phyloP scores from a whole-genome alignment of 495 filamentous ascomycete species.

The Pseudoneurospora amorphoporcata region DNA sequence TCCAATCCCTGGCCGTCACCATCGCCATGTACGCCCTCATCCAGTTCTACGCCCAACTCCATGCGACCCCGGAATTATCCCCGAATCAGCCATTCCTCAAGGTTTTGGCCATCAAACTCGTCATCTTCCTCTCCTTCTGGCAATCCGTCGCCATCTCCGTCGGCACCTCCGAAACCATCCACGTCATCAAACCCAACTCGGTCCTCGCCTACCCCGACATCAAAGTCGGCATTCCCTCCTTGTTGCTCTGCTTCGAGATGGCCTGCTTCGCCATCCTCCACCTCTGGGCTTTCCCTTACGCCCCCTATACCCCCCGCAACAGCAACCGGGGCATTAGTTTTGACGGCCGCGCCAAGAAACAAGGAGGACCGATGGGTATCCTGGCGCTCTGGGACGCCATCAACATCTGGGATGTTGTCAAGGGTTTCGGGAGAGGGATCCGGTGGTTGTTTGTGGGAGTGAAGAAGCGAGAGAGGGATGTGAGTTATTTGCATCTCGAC shows the following conservation, averaged over 20 bases:
- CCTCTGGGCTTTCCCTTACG: conserved; percentile 71
- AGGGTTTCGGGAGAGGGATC: conserved; percentile 64
- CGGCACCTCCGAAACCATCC: conserved; percentile 45
- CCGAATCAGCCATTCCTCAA: conserved; percentile 71
- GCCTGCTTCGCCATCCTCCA: conserved; percentile 70
- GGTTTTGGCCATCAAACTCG: conserved; percentile 79
- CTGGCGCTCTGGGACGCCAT: conserved; percentile 58
- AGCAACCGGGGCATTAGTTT: conserved; percentile 32
- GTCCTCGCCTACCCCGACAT: conserved; percentile 61
- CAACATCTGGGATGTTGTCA: conserved; percentile 77
- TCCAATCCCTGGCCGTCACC: conserved; percentile 63
- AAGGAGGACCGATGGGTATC: conserved; percentile 53
- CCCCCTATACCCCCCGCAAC: conserved; percentile 12
- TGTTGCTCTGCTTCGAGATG: conserved; percentile 84
- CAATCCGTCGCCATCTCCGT: conserved; percentile 65
- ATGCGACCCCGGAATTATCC: conserved; percentile 47
- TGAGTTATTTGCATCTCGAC: conserved; percentile 23
- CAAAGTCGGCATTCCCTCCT: conserved; percentile 67
- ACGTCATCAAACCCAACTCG: conserved; percentile 50
- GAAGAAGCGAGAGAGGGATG: conserved; percentile 37
- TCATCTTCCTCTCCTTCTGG: conserved; percentile 95
- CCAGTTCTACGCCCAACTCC: conserved; percentile 75
- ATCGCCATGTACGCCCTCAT: conserved; percentile 91
- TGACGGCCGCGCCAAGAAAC: conserved; percentile 32
- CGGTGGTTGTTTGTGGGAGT: conserved; percentile 73